phyloP scores from a whole-genome alignment of 805 yeast genomes.

The Starmerella roubikii region DNA sequence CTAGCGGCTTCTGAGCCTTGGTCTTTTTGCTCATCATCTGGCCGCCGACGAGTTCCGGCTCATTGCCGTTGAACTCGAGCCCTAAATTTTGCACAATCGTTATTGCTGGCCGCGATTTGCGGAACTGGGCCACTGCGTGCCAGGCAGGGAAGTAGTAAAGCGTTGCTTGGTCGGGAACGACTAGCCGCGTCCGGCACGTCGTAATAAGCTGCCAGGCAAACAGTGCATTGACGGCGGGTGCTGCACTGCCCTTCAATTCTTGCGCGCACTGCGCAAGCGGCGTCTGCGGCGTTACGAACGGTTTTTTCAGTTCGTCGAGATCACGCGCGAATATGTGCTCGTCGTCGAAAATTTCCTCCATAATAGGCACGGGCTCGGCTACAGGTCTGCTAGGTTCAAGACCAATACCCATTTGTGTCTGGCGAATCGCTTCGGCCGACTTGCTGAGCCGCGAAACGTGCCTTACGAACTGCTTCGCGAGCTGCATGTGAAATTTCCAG shows the following conservation, averaged over 20 bases:
- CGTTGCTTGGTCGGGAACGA: not conserved
- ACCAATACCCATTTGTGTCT: slow-evolving; percentile 9
- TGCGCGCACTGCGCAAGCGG: slow-evolving; percentile 2
- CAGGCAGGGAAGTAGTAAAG: slow-evolving; percentile 19
- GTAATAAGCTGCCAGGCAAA: slow-evolving; percentile 1
- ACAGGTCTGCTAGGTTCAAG: slow-evolving; percentile 7
- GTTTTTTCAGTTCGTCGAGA: not conserved
- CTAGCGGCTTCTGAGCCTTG: slow-evolving; percentile 10
- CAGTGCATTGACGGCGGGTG: slow-evolving; percentile 3
- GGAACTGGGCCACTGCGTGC: slow-evolving; percentile 19
- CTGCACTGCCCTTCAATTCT: slow-evolving; percentile 9
- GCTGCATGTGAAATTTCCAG: too few species aligned
- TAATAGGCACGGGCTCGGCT: slow-evolving; percentile 9
- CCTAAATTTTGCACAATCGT: slow-evolving; percentile 9
- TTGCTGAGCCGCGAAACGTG: not conserved
- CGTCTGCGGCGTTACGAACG: slow-evolving; percentile 10
- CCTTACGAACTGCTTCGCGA: not conserved
- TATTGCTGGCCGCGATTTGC: slow-evolving; percentile 19
- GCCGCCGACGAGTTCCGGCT: not conserved
- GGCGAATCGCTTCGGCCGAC: slow-evolving; percentile 12
- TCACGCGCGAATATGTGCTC: slow-evolving; percentile 2
- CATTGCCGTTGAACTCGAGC: slow-evolving; percentile 13
- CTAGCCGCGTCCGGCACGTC: slow-evolving; percentile 1
- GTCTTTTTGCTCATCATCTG: not conserved
- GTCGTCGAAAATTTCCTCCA: slow-evolving; percentile 14